Percentiles rank a stretch among this genome's conserved stretches.
phyloP scores from a whole-genome alignment of 2,329 filamentous ascomycete genomes.

The Trichoderma atrobrunneum region DNA sequence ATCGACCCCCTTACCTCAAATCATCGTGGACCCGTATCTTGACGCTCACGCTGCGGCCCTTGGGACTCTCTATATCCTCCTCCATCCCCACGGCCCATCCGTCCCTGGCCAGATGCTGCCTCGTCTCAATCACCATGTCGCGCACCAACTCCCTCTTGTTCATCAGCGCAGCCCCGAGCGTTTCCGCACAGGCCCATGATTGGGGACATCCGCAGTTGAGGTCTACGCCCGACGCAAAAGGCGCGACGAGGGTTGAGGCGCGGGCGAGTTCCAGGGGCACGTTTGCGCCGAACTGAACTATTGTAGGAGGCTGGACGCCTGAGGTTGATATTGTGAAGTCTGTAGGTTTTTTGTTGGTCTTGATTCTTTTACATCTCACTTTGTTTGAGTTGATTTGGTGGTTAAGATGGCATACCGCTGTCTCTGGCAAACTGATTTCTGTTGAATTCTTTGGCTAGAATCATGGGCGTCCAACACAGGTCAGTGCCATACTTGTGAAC shows the following conservation, averaged over 20 bases:
- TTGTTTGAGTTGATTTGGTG: background rate
- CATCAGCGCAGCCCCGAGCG: conserved; percentile 68
- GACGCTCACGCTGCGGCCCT: conserved; percentile 61
- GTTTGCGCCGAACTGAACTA: conserved; percentile 67
- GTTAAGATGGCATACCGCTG: conserved; percentile 45
- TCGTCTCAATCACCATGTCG: conserved; percentile 60
- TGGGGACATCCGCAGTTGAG: conserved; percentile 73
- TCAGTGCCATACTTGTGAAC: conserved; percentile 63
- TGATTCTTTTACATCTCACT: background rate
- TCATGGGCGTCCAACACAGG: conserved; percentile 70
- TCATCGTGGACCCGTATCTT: conserved; percentile 70
- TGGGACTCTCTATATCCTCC: conserved; percentile 41
- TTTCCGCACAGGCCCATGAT: conserved; percentile 67
- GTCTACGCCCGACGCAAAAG: conserved; percentile 63
- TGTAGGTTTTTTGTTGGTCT: conserved; percentile 23
- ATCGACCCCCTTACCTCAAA: conserved; percentile 41
- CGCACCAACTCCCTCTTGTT: conserved; percentile 61
- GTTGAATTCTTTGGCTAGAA: conserved; percentile 67
- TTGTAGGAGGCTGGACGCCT: conserved; percentile 54
- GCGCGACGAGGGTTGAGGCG: conserved; percentile 59
- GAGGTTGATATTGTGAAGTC: conserved; percentile 61
- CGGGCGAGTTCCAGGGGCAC: conserved; percentile 59
- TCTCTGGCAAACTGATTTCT: conserved; percentile 57
- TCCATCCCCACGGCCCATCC: conserved; percentile 52
- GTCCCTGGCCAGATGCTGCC: conserved; percentile 47